These are phyloP conservation scores for Trypanosoma platydactyli DNA, from an alignment of 208 protist species.

Conservation along the genomic window DNA sequence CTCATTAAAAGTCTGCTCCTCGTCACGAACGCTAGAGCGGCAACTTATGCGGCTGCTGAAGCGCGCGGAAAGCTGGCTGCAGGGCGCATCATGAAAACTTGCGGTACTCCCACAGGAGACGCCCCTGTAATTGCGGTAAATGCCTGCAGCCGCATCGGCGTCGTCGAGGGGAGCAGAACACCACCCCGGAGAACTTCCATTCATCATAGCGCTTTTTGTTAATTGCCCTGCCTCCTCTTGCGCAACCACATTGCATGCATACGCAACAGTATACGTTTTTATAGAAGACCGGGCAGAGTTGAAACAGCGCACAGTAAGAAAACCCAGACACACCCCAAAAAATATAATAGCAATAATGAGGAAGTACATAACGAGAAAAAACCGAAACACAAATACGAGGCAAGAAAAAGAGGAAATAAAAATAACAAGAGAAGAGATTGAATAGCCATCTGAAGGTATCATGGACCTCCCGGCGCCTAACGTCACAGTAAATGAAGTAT, in stretches of 20 bases:
- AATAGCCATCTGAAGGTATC: no score
- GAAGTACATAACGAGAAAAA: no score
- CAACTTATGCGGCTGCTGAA: slow-evolving; percentile 68
- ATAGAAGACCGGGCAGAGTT: no score
- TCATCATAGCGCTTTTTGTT: slow-evolving; percentile 2
- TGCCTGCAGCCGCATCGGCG: neutral
- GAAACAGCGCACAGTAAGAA: no score
- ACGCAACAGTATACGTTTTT: no score
- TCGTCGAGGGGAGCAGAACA: slow-evolving; percentile 4
- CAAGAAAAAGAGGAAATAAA: slow-evolving; percentile 5
- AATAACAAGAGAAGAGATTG: neutral
- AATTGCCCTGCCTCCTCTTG: neutral
- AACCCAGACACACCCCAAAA: no score
- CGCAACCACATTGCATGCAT: no score
- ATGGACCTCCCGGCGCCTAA: no score
- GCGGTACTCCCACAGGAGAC: slow-evolving; percentile 4
- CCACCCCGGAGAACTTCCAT: neutral
- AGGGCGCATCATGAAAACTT: slow-evolving; percentile 26
- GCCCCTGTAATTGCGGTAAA: neutral
- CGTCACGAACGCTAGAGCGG: slow-evolving; percentile 75
- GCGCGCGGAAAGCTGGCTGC: slow-evolving; percentile 55
- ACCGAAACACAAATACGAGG: neutral
- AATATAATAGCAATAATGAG: neutral
- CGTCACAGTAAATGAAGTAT: no score
- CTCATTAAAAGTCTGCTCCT: slow-evolving; percentile 73